Evolutionary conservation across 139 green algal species (phyloP), one percentile per base, ranked within the genome.

Genomic region (Desmodesmus armatus): DNA sequence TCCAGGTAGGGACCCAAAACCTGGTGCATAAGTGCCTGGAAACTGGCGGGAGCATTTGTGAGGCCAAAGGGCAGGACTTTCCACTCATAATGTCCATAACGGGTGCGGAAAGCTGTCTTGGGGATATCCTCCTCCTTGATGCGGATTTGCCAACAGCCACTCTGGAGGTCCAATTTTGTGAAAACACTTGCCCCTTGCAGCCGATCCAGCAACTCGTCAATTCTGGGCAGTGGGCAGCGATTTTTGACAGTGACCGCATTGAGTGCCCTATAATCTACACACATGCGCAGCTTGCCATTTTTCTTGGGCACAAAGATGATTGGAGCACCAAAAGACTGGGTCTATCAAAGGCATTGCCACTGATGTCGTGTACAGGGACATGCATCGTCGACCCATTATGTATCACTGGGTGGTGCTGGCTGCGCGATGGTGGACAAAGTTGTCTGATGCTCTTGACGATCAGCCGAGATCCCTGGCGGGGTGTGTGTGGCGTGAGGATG

Each of bases 221-320:
- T 87, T 0, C 86, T 53, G 3, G 90, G 89, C 47, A 95, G 44
- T n/a, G 92, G 85, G 33, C 91, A 94, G 25, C 62, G 67, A 37
- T 94, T 93, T 49, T 92, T 89, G 5, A 92, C 44, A 1, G 90
- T 94, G 2, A 90, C 49, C 39, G 89, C 87, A 76, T 94, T 95
- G n/a, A 94, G 58, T 13, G 41, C 77, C 19, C 89, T 39, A 58
- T 95, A 94, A 63, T 94, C 63, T 15, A 40, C 13, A 17, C n/a
- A 40, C 27, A 43, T 40, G 15, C 91, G 27, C 0, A 53, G 74
- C 23, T 86, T 86, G 76, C 91, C 86, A 80, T 93, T 92, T 85
- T 95, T 94, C 0, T 44, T 60, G 2, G 90, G 89, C n/a, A n/a
- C n/a, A 87, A 94, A 94, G 0, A 94, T 72, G 25, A 93, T 81